These are phyloP conservation scores for Aspergillus cejpii DNA, from an alignment of 2,329 filamentous ascomycete genomes.

Conservation along the genomic window DNA sequence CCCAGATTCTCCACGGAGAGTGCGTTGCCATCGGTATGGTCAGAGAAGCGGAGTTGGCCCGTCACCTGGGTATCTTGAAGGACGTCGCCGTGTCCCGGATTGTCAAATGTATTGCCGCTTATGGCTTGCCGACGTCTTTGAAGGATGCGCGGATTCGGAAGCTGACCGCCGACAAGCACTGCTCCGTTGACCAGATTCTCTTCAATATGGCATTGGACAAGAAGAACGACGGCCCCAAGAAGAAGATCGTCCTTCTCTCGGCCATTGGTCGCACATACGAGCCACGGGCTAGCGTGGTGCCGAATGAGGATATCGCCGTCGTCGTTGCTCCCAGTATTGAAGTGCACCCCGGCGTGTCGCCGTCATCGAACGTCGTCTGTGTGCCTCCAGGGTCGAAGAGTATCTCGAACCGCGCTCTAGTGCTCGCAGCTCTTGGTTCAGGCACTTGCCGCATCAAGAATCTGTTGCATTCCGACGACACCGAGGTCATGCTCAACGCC, in stretches of 20 bases:
- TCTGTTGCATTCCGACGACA: slow-evolving; percentile 91
- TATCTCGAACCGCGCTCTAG: slow-evolving; percentile 88
- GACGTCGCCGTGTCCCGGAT: slow-evolving; percentile 83
- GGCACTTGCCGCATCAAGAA: slow-evolving; percentile 87
- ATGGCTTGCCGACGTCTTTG: slow-evolving; percentile 78
- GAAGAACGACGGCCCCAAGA: slow-evolving; percentile 92
- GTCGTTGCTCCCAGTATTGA: slow-evolving; percentile 72
- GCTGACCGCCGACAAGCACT: slow-evolving; percentile 77
- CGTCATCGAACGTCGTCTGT: slow-evolving; percentile 62
- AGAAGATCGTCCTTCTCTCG: slow-evolving; percentile 90
- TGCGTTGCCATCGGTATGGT: slow-evolving; percentile 98
- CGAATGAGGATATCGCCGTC: slow-evolving; percentile 74
- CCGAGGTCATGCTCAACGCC: slow-evolving; percentile 94
- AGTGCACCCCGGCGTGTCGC: slow-evolving; percentile 65
- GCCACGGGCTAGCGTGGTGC: slow-evolving; percentile 79
- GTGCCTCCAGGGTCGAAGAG: slow-evolving; percentile 94
- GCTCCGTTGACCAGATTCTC: slow-evolving; percentile 76
- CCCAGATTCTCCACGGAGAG: slow-evolving; percentile 91
- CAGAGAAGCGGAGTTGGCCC: slow-evolving; percentile 88
- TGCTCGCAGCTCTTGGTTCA: slow-evolving; percentile 83
- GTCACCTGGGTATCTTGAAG: slow-evolving; percentile 76
- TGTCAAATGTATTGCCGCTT: slow-evolving; percentile 89
- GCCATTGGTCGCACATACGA: slow-evolving; percentile 85
- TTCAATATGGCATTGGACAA: slow-evolving; percentile 97
- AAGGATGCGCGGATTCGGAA: slow-evolving; percentile 75